phyloP scores from a whole-genome alignment of 192 early-diverging fungal species.

The Oehlia diaphana region DNA sequence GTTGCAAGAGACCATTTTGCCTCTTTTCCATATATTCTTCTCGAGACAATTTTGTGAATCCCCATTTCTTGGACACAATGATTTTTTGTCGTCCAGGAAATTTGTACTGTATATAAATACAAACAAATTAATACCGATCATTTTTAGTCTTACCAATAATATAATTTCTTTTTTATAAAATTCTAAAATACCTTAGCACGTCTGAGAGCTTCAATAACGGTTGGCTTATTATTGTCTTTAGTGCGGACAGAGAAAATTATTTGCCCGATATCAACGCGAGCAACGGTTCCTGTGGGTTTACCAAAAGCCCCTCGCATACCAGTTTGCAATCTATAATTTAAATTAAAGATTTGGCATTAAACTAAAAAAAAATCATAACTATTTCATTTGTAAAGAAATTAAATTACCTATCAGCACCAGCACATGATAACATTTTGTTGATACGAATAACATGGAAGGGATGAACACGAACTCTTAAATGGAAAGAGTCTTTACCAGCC shows the following conservation, averaged over 20 bases:
- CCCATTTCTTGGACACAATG: conserved; percentile 99
- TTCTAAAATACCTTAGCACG: conserved; percentile 37
- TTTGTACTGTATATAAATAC: conserved; percentile 77
- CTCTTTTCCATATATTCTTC: conserved; percentile 85
- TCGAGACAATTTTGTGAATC: conserved; percentile 96
- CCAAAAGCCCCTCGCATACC: conserved; percentile 99
- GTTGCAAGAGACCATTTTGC: conserved; percentile 73
- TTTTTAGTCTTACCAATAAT: background rate
- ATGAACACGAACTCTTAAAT: conserved; percentile 97
- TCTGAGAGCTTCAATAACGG: conserved; percentile 80
- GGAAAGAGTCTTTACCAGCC: conserved; percentile 99
- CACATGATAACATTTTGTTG: conserved; percentile 99
- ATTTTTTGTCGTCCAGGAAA: conserved; percentile 99
- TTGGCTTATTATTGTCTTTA: conserved; percentile 91
- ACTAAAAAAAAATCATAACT: background rate
- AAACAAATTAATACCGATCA: background rate
- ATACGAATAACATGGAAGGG: conserved; percentile 99
- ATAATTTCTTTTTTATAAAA: background rate
- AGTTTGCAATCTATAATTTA: conserved; percentile 77
- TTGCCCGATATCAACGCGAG: conserved; percentile 98
- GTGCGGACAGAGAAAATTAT: conserved; percentile 94
- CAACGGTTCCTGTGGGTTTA: conserved; percentile 93
- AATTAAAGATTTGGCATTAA: background rate
- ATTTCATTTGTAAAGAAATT: background rate
- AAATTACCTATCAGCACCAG: conserved; percentile 90